These are phyloP conservation scores for Alternaria sp. DNA, from an alignment of 2,329 filamentous ascomycete genomes.

Conservation along the genomic window DNA sequence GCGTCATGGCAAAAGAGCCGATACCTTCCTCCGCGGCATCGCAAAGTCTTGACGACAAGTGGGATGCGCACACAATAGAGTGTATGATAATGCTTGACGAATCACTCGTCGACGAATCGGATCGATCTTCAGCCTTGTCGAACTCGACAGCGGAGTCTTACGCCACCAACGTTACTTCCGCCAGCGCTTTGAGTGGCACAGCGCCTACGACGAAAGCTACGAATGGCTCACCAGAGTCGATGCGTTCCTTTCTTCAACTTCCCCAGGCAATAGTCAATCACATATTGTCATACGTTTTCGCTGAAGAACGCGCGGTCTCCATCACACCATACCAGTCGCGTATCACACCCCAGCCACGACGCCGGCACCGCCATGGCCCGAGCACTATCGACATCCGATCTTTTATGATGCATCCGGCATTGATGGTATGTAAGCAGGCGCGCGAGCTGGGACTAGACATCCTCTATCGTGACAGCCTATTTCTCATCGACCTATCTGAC, in stretches of 20 bases:
- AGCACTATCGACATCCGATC: conserved; percentile 29
- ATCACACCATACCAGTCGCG: conserved; percentile 12
- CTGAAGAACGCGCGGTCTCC: conserved; percentile 22
- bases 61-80: conserved; percentile 2
- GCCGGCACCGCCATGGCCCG: conserved; percentile 23
- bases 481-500: conserved; percentile 32
- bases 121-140: conserved; percentile 5
- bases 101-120: background rate
- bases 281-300: conserved; percentile 27
- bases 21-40: background rate
- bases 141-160: conserved; percentile 13
- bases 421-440: conserved; percentile 4
- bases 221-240: background rate
- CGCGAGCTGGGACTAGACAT: conserved; percentile 19
- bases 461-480: conserved; percentile 25
- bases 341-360: conserved; percentile 21
- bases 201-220: background rate
- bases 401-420: conserved; percentile 14
- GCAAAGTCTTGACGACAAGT: background rate
- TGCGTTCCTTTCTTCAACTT: conserved; percentile 14
- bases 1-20: background rate
- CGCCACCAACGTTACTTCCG: background rate
- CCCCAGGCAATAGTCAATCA: conserved; percentile 27
- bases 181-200: background rate
- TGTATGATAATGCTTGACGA: conserved; percentile 8